Evolutionary conservation across 78 protist genomes (phyloP).

Genomic region (Dictyostelium capitatum): DNA sequence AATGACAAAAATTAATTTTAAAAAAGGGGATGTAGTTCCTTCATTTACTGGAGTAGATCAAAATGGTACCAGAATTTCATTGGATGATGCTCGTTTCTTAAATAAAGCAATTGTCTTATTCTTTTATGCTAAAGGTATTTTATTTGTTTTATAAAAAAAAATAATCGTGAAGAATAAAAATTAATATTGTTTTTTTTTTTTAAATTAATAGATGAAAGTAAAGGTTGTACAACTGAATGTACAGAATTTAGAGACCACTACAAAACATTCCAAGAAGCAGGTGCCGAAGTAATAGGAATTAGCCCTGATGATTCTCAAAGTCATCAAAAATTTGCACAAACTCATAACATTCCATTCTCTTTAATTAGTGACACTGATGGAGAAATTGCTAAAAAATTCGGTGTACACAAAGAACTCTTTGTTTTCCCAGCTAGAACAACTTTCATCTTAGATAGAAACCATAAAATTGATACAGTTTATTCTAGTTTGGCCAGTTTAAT

Average conservation of each 20-base stretch:
- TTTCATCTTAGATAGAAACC: slow-evolving; percentile 48
- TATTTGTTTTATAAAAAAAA: background rate
- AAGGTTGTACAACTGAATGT: slow-evolving; percentile 1
- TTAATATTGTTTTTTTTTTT: no score
- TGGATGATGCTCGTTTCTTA: background rate
- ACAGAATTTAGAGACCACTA: slow-evolving; percentile 49
- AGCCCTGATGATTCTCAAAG: slow-evolving; percentile 19
- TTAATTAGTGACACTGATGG: slow-evolving; percentile 8
- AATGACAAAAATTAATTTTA: no score
- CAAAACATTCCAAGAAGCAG: slow-evolving; percentile 24
- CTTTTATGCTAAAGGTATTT: slow-evolving; percentile 1
- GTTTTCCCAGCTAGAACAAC: slow-evolving; percentile 56
- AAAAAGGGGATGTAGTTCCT: slow-evolving; percentile 53
- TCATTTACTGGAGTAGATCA: background rate
- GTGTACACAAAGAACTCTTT: slow-evolving; percentile 37
- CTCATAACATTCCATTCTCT: slow-evolving; percentile 30
- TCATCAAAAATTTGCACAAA: slow-evolving; percentile 39
- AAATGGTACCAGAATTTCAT: slow-evolving; percentile 2
- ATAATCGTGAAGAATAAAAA: no score
- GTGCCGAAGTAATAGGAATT: slow-evolving; percentile 65
- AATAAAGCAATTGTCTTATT: slow-evolving; percentile 35
- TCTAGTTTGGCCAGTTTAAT: background rate
- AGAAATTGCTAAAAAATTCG: slow-evolving; percentile 9
- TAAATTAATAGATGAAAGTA: background rate
- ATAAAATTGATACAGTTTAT: slow-evolving; percentile 13